Evolutionary conservation across 345 rosid genomes (phyloP).

Genomic region (Rhodamnia argentea): DNA sequence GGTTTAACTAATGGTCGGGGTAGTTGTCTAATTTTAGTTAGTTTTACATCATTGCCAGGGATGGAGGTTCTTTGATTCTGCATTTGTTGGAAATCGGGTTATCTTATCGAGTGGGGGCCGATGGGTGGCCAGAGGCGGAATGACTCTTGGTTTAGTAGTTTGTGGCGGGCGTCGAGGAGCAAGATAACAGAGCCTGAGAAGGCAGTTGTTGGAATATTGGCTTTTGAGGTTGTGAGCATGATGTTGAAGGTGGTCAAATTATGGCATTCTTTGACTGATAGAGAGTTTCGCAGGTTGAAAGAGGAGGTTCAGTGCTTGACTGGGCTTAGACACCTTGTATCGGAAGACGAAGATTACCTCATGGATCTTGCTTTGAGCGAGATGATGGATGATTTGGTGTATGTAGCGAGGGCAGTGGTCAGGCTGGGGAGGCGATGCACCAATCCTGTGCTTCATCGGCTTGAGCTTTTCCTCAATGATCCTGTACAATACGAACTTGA

Average conservation of each 20-base stretch:
- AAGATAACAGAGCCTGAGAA: slow-evolving; percentile 20
- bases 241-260: slow-evolving; percentile 42
- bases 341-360: slow-evolving; percentile 32
- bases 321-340: slow-evolving; percentile 39
- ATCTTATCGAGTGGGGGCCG: not conserved
- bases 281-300: slow-evolving; percentile 27
- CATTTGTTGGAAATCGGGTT: not conserved
- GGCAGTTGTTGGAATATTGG: slow-evolving; percentile 41
- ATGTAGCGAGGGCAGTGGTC: slow-evolving; percentile 30
- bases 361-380: slow-evolving; percentile 53
- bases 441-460: slow-evolving; percentile 28
- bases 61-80: not conserved
- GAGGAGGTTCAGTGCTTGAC: slow-evolving; percentile 31
- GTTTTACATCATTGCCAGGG: not conserved
- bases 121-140: slow-evolving; percentile 32
- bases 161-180: slow-evolving; percentile 29
- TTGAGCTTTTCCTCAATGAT: slow-evolving; percentile 34
- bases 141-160: slow-evolving; percentile 45
- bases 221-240: slow-evolving; percentile 48
- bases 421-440: slow-evolving; percentile 40
- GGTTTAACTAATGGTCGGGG: not conserved
- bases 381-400: slow-evolving; percentile 36
- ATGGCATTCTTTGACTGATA: slow-evolving; percentile 41
- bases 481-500: slow-evolving; percentile 27
- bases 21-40: not conserved